Evolutionary conservation across 441 rosid species (phyloP).

Genomic region (Populus trichocarpa): DNA sequence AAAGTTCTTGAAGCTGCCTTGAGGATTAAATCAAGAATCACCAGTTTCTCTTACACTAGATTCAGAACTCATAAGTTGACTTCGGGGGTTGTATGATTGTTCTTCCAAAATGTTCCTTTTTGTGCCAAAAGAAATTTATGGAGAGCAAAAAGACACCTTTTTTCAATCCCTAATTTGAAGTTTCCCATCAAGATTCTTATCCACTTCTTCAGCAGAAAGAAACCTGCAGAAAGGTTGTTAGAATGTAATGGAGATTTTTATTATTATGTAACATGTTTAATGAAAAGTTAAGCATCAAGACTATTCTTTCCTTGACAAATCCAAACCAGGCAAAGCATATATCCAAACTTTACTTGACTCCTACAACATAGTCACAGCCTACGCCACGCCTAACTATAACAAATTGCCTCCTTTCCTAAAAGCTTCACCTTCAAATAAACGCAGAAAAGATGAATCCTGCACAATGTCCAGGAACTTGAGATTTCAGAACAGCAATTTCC

Average conservation of each 20-base stretch:
- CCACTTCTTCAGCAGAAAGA: background rate
- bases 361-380: constrained; percentile 6
- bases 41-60: background rate
- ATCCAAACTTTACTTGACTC: constrained; percentile 28
- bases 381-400: background rate
- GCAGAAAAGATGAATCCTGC: background rate
- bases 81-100: background rate
- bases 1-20: background rate
- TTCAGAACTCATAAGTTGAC: background rate
- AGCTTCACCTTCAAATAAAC: constrained; percentile 32
- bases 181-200: constrained; percentile 16
- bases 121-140: background rate
- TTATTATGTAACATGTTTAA: background rate
- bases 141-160: background rate
- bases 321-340: constrained; percentile 40
- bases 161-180: background rate
- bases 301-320: constrained; percentile 33
- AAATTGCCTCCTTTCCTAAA: constrained; percentile 4
- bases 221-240: background rate
- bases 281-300: constrained; percentile 7
- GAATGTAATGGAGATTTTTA: background rate
- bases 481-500: background rate
- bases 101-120: background rate
- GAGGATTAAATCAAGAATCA: background rate
- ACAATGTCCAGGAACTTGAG: constrained; percentile 5